Base-by-base conservation (phyloP, 768 basidiomycete species). In the Stropharia rugosoannulata region DNA sequence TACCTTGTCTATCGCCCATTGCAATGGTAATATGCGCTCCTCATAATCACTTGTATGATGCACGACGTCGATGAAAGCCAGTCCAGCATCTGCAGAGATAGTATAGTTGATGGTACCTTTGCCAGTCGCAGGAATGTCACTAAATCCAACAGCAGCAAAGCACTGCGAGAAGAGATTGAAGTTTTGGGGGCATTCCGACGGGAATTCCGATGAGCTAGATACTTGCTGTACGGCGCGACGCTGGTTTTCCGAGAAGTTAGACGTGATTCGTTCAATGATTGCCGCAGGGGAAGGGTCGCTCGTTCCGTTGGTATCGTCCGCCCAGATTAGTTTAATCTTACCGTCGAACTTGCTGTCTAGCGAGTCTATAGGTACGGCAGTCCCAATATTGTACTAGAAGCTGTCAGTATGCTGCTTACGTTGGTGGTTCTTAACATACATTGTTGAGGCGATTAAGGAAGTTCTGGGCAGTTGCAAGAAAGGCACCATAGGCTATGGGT, bases 1-100 rank as follows among this genome's bases (percentile, higher is more conserved):
- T 57, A 86, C 89, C 65, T 81, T 75, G 61, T 93, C 90, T 36
- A 93, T 73, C 9, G 89, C 86, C 80, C 89, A 86, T 59, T 93
- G 90, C 18, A 93, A 59, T 1, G 90, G 90, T 15, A 93, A 65
- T 29, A 90, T 76, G 44, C 85, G 72, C 51, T 72, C 72, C 67
- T 91, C 88, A 59, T 86, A 83, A 68, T 89, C 87, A 56, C 87
- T 85, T 3, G 71, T 80, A 63, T 90, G 89, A 16, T 74, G 71
- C 18, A 75, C 73, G 0, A 90, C 90, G 61, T 93, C 80, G 59
- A 91, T 81, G 58, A 82, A 80, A 18, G 66, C 61, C 15, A 91
- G 71, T 10, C 89, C 89, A 3, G 73, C 77, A 66, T 92, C 90
- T 0, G 83, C 86, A 36, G 78, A 73, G 52, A 91, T 79, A 0